Evolutionary conservation across 2,329 filamentous ascomycete genomes (phyloP).

Genomic region (Neobulgaria alba): DNA sequence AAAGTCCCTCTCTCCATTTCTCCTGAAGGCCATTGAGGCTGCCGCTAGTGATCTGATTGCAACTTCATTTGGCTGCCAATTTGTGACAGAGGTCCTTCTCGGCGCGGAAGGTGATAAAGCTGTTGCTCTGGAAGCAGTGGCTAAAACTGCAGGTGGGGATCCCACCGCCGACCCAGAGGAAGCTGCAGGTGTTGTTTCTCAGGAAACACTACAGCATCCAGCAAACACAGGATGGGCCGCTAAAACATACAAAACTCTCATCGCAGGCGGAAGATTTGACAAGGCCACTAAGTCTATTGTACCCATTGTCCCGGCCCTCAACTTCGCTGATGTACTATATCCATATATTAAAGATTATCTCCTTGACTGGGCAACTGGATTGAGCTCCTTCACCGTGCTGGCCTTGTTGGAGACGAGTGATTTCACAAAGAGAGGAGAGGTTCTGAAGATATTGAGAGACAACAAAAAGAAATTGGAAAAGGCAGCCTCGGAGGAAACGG

Average conservation of each 20-base stretch:
- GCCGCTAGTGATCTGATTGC: constrained; percentile 60
- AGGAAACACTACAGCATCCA: constrained; percentile 38
- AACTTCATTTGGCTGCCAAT: constrained; percentile 78
- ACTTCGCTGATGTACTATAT: constrained; percentile 78
- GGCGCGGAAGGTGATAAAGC: constrained; percentile 67
- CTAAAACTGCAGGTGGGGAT: constrained; percentile 52
- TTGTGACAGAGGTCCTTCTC: constrained; percentile 75
- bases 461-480: constrained; percentile 62
- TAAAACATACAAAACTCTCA: constrained; percentile 83
- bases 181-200: constrained; percentile 26
- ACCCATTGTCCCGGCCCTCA: constrained; percentile 64
- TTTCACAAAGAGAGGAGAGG: constrained; percentile 57
- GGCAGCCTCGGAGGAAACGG: constrained; percentile 52
- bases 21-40: constrained; percentile 65
- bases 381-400: constrained; percentile 79
- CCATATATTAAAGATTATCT: constrained; percentile 67
- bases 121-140: constrained; percentile 62
- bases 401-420: constrained; percentile 67
- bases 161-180: constrained; percentile 32
- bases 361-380: constrained; percentile 75
- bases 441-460: constrained; percentile 63
- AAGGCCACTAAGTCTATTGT: constrained; percentile 60
- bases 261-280: constrained; percentile 84
- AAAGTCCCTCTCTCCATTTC: constrained; percentile 61
- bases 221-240: constrained; percentile 56